phyloP scores from a whole-genome alignment of 1,284 basidiomycete species.

The Fomitopsis schrenkii region DNA sequence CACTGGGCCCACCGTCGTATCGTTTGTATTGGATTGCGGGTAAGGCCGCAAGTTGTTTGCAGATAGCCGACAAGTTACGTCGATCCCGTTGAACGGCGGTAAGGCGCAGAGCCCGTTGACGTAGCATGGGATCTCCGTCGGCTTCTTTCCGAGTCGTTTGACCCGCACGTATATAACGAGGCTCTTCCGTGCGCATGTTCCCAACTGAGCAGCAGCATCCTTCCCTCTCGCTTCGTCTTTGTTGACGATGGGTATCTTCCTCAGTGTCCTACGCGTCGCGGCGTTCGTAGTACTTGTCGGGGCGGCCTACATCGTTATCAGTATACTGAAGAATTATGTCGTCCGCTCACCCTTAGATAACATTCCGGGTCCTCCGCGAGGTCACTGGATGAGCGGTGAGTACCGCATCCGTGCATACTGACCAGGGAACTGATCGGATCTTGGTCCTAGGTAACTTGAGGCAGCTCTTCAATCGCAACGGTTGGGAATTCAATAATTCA shows the following conservation, averaged over 20 bases:
- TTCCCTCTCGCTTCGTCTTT: neutral
- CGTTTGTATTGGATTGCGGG: no score
- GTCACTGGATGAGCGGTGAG: constrained; percentile 16
- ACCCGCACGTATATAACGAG: no score
- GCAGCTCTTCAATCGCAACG: constrained; percentile 9
- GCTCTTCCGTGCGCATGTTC: no score
- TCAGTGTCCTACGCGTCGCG: neutral
- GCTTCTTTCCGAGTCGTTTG: no score
- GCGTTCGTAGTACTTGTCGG: neutral
- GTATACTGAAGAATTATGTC: neutral
- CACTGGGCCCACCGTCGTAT: no score
- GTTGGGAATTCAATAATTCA: constrained; percentile 14
- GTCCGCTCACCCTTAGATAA: constrained; percentile 14
- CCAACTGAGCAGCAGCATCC: no score
- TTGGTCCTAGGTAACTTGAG: constrained; percentile 3
- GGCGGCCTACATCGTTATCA: neutral
- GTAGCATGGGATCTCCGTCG: no score
- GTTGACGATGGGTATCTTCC: neutral
- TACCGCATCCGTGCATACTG: neutral
- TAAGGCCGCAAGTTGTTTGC: no score
- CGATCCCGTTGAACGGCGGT: no score
- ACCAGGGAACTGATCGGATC: no score
- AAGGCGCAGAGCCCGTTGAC: no score
- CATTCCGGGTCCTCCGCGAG: constrained; percentile 17
- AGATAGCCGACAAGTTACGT: no score